Base-by-base conservation (phyloP, 2,329 filamentous ascomycete genomes). In the Beauveria pseudobassiana region DNA sequence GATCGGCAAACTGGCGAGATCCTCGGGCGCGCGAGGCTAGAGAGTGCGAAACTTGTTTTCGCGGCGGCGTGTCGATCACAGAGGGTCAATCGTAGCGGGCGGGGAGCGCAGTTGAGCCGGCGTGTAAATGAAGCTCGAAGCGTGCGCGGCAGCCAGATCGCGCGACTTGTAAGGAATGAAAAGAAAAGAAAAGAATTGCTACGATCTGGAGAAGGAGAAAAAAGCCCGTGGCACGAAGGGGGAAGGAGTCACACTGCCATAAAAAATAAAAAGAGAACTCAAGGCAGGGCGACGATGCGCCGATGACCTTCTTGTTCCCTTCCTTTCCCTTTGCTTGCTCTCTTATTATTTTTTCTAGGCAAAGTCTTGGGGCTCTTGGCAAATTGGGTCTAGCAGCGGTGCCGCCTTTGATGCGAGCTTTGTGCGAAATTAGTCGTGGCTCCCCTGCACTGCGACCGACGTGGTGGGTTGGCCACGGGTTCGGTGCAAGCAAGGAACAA, bases 311-410 rank as follows among this genome's bases (percentile, higher is more conserved):
- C 28, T 48, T 40, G 46, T 45, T 24, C 57, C 40, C 10, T 60
- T 34, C 22, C 50, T 20, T 54, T 34, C 18, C 42, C 42, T 43
- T n/a, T 43, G 42, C 42, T 43, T 43, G 42, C 42, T 20, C 28
- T n/a, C n/a, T 50, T 38, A n/a, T 46, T 54, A 24, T 60, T 46
- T 53, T 58, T 38, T 34, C 46, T 59, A 28, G 58, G 49, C 58
- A 50, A 61, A 55, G 51, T 55, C 59, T 61, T 56, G 59, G 53
- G 5, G 45, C 24, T 42, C 59, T 61, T 61, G 59, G 59, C 59
- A 54, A 42, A 49, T 61, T 61, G 51, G 59, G 59, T 28, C 51
- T 61, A 61, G 59, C 24, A 30, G 12, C 24, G 43, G 59, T 55
- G 59, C 59, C 59, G 59, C 59, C 59, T 40, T 61, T 42, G 46